Evolutionary conservation across 192 early-diverging fungal genomes (phyloP).

Genomic region (Coemansia reversa): DNA sequence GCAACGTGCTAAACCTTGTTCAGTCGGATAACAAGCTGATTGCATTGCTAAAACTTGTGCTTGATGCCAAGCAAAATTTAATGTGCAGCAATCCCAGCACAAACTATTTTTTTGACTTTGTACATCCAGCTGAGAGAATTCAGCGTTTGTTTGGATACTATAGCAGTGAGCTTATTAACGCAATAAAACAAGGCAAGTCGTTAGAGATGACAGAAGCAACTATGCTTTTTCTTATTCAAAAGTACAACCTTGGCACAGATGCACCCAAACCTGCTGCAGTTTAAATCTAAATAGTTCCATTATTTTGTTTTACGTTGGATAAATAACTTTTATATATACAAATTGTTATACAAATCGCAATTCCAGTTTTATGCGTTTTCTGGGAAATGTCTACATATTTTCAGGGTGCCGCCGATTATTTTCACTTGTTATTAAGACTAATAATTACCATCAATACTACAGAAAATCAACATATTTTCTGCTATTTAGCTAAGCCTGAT

Average conservation of each 20-base stretch:
- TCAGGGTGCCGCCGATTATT: no score
- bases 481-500: neutral
- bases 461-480: neutral
- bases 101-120: constrained; percentile 47
- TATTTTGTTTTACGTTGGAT: neutral
- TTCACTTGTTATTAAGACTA: neutral
- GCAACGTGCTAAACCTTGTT: constrained; percentile 35
- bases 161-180: constrained; percentile 20
- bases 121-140: constrained; percentile 44
- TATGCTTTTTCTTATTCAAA: constrained; percentile 24
- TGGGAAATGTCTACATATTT: no score
- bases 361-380: no score
- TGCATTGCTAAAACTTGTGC: constrained; percentile 30
- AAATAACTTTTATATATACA: neutral
- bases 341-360: no score
- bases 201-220: constrained; percentile 22
- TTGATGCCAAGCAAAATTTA: constrained; percentile 33
- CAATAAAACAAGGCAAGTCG: constrained; percentile 11
- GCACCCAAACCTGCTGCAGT: constrained; percentile 33
- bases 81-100: constrained; percentile 41
- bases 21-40: constrained; percentile 35
- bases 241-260: constrained; percentile 28
- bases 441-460: neutral
- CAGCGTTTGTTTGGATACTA: constrained; percentile 49
- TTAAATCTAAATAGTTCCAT: neutral